Conservation (phyloP, 192 early-diverging fungal genomes). For the Geosiphon pyriformis region DNA sequence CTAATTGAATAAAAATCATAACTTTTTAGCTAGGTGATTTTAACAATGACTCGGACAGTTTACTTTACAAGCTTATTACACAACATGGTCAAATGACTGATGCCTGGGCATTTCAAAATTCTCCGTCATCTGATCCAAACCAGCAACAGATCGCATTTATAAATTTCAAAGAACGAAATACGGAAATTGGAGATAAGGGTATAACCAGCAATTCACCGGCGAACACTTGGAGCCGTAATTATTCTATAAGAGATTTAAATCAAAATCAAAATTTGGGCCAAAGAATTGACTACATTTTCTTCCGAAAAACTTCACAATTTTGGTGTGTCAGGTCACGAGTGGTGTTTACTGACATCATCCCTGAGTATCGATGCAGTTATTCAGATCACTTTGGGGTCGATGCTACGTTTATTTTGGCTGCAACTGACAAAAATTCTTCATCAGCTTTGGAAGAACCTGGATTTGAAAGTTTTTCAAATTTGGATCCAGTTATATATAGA, state of each 20-base stretch:
- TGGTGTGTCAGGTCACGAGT: constrained; percentile 29
- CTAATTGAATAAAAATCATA: background rate
- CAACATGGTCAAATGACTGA: constrained; percentile 47
- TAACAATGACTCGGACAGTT: constrained; percentile 42
- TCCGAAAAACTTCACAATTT: constrained; percentile 35
- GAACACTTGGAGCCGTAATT: constrained; percentile 49
- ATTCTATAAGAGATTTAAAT: constrained; percentile 31
- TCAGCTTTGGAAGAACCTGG: background rate
- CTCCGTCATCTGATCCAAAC: constrained; percentile 25
- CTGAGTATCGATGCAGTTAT: constrained; percentile 26
- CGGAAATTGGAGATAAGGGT: constrained; percentile 40
- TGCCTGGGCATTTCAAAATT: constrained; percentile 39
- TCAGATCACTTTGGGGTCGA: constrained; percentile 51
- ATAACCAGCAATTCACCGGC: constrained; percentile 50
- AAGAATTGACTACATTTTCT: constrained; percentile 51
- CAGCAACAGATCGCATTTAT: background rate
- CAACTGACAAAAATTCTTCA: constrained; percentile 9
- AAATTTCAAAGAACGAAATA: constrained; percentile 28
- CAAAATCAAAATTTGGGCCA: constrained; percentile 36
- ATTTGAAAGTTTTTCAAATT: constrained; percentile 6
- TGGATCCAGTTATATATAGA: constrained; percentile 6
- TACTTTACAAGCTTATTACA: constrained; percentile 38
- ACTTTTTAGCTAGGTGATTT: constrained; percentile 46
- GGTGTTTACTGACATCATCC: constrained; percentile 27
- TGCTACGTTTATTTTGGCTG: constrained; percentile 34